Percentiles rank a stretch among this genome's conserved stretches.
phyloP scores from a whole-genome alignment of 305 asterid genomes.

The Fraxinus nigra region DNA sequence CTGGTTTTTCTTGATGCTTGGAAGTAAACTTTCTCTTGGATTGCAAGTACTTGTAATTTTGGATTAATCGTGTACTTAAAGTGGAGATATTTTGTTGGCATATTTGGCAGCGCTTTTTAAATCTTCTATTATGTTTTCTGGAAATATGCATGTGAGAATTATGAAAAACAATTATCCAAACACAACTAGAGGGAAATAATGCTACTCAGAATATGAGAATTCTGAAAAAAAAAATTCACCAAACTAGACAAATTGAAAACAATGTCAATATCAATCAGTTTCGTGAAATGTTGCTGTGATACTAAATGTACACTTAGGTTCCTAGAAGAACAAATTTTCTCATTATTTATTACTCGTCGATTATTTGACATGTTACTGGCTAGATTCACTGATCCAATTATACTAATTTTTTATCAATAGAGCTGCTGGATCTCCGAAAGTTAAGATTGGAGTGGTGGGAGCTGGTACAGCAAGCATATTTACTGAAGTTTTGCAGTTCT shows the following conservation, averaged over 20 bases:
- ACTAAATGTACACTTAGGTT: neutral
- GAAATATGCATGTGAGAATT: neutral
- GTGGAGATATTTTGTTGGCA: neutral
- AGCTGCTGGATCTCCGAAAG: conserved; percentile 73
- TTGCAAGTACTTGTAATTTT: conserved; percentile 4
- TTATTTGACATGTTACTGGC: conserved; percentile 1
- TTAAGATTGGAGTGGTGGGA: conserved; percentile 71
- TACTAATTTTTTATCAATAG: conserved; percentile 33
- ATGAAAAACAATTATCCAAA: neutral
- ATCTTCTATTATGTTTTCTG: neutral
- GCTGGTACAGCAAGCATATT: conserved; percentile 70
- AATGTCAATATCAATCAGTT: neutral
- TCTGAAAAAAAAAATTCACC: neutral
- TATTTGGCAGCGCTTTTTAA: neutral
- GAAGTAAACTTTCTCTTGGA: conserved; percentile 53
- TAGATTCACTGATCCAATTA: conserved; percentile 6
- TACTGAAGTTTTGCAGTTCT: conserved; percentile 38
- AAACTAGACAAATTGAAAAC: neutral
- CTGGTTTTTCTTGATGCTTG: conserved; percentile 77
- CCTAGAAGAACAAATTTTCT: neutral
- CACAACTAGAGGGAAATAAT: neutral
- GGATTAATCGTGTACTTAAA: neutral
- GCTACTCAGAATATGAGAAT: neutral
- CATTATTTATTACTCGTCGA: neutral
- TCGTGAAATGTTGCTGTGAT: neutral